These are phyloP conservation scores for Eutrema japonicum DNA, from an alignment of 345 rosid genomes.

Conservation along the genomic window DNA sequence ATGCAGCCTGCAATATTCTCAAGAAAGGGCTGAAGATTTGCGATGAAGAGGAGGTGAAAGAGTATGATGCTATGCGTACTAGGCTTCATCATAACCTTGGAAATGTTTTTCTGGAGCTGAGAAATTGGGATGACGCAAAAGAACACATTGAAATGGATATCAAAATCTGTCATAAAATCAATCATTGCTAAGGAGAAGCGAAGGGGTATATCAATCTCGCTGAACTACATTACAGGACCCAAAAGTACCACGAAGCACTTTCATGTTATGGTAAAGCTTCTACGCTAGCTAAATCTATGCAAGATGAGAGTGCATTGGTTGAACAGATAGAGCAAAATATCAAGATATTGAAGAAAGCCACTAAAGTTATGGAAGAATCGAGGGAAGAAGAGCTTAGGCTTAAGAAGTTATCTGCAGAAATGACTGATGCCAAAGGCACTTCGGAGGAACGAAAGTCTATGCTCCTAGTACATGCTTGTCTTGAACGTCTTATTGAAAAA, in stretches of 20 bases:
- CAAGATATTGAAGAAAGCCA: slow-evolving; percentile 63
- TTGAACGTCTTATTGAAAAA: slow-evolving; percentile 83
- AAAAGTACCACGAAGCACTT: slow-evolving; percentile 76
- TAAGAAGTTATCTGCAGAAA: slow-evolving; percentile 71
- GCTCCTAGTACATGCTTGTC: slow-evolving; percentile 61
- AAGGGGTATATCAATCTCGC: slow-evolving; percentile 97
- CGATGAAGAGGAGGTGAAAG: slow-evolving; percentile 82
- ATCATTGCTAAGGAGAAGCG: slow-evolving; percentile 87
- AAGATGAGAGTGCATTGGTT: slow-evolving; percentile 80
- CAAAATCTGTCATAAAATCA: slow-evolving; percentile 69
- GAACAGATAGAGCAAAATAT: slow-evolving; percentile 68
- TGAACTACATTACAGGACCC: slow-evolving; percentile 71
- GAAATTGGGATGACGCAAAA: slow-evolving; percentile 76
- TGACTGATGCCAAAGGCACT: slow-evolving; percentile 60
- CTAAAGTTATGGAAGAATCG: slow-evolving; percentile 68
- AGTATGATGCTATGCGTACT: slow-evolving; percentile 73
- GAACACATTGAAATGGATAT: slow-evolving; percentile 83
- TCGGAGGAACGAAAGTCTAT: slow-evolving; percentile 69
- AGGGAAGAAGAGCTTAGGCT: slow-evolving; percentile 81
- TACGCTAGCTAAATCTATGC: slow-evolving; percentile 83
- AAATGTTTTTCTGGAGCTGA: slow-evolving; percentile 65
- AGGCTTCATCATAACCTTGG: slow-evolving; percentile 97
- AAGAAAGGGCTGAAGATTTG: slow-evolving; percentile 75
- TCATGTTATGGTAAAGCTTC: slow-evolving; percentile 78
- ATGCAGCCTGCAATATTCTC: slow-evolving; percentile 62